These are phyloP conservation scores for Fusarium armeniacum DNA, from an alignment of 2,329 filamentous ascomycete species.

Conservation along the genomic window DNA sequence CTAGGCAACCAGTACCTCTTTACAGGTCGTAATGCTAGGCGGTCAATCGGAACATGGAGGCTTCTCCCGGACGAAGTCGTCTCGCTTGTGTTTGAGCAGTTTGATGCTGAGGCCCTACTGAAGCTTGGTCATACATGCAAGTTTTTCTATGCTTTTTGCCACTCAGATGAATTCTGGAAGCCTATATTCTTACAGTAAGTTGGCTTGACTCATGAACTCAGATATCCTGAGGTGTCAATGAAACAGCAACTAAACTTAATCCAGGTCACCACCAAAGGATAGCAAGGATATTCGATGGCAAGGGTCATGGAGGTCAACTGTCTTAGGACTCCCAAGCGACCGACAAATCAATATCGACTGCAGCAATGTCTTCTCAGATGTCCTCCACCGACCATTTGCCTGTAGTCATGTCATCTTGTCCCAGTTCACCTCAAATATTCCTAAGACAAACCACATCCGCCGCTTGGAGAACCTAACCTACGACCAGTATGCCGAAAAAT, in stretches of 20 bases:
- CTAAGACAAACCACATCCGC: conserved; percentile 77
- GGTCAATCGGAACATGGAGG: conserved; percentile 74
- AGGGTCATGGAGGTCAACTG: conserved; percentile 87
- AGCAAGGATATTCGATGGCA: conserved; percentile 69
- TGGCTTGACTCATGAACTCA: conserved; percentile 19
- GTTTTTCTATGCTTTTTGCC: conserved; percentile 87
- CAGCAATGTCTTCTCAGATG: conserved; percentile 87
- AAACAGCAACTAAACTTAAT: conserved; percentile 31
- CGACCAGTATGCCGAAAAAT: conserved; percentile 79
- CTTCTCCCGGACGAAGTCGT: conserved; percentile 85
- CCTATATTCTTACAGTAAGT: conserved; percentile 86
- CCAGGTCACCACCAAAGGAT: conserved; percentile 52
- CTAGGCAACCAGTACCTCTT: conserved; percentile 85
- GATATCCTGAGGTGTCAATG: conserved; percentile 23
- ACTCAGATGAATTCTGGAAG: conserved; percentile 91
- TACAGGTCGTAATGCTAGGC: conserved; percentile 74
- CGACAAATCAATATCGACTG: conserved; percentile 76
- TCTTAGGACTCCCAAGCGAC: conserved; percentile 69
- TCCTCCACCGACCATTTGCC: conserved; percentile 89
- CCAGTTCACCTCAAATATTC: conserved; percentile 79
- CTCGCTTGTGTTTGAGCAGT: conserved; percentile 78
- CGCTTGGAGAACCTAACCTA: conserved; percentile 77
- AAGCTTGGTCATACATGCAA: conserved; percentile 83
- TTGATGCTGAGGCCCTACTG: conserved; percentile 74
- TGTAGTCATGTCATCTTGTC: conserved; percentile 82